These are phyloP conservation scores for Xylaria curta DNA, from an alignment of 495 filamentous ascomycete genomes.

Conservation along the genomic window DNA sequence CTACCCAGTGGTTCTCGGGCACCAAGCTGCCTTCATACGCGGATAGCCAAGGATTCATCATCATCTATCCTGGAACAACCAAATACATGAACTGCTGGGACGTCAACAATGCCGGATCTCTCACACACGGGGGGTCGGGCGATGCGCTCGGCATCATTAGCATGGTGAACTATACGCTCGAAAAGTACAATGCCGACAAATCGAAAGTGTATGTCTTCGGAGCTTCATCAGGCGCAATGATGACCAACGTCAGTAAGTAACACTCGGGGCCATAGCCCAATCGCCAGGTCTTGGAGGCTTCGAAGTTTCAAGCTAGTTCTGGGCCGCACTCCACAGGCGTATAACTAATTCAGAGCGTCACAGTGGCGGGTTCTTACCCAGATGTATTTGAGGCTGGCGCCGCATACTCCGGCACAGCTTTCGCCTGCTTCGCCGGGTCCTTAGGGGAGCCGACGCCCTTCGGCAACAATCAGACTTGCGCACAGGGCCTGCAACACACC, in stretches of 20 bases:
- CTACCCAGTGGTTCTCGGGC: conserved; percentile 40
- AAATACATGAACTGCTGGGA: conserved; percentile 64
- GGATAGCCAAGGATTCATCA: conserved; percentile 58
- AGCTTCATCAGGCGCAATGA: conserved; percentile 62
- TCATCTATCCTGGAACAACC: conserved; percentile 58
- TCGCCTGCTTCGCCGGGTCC: conserved; percentile 57
- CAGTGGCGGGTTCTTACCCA: conserved; percentile 63
- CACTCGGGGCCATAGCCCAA: neutral
- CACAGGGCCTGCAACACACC: conserved; percentile 56
- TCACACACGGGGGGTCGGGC: conserved; percentile 60
- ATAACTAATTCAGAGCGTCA: neutral
- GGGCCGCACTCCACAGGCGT: neutral
- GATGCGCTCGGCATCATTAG: conserved; percentile 60
- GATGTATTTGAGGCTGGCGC: conserved; percentile 63
- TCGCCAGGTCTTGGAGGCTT: neutral
- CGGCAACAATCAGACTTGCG: conserved; percentile 58
- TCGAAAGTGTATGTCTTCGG: conserved; percentile 59
- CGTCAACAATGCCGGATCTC: conserved; percentile 50
- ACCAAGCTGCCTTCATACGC: conserved; percentile 49
- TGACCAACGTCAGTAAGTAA: conserved; percentile 57
- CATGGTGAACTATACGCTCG: conserved; percentile 61
- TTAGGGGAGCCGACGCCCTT: conserved; percentile 41
- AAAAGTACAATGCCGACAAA: conserved; percentile 55
- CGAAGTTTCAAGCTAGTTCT: neutral
- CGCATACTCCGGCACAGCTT: conserved; percentile 60